Evolutionary conservation across 495 filamentous ascomycete genomes (phyloP), one percentile per base, ranked within the genome.

Genomic region (Massariosphaeria phaeospora): DNA sequence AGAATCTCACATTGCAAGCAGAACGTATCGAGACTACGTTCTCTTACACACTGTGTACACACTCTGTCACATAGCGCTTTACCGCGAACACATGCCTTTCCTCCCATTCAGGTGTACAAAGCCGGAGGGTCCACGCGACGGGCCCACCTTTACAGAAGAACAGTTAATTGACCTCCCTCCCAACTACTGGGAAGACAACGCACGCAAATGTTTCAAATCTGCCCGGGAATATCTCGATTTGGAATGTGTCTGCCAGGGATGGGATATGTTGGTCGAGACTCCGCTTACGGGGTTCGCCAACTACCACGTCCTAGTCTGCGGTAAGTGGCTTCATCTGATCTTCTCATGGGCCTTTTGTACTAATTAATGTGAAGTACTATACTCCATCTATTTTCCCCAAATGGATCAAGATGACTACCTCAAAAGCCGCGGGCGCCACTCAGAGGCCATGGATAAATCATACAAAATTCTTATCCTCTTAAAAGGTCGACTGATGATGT

Each of bases 51-150:
- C 86, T 55, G 80, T 88, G 4, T 84, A 85, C 59, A 83, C 84
- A 27, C 72, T 94, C 6, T 91, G 84, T 52, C 74, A 80, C 30
- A 88, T 95, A 48, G 82, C 88, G 64, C 75, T 94, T 20, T 85
- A 93, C 67, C 78, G 88, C 52, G 83, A 89, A 62, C 91, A 88
- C 63, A 76, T 94, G 24, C 87, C 88, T 0, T 93, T 91, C 65
- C 76, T 95, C 13, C 85, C 89, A 7, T 67, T 90, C 17, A 80
- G 80, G 2, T 88, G 84, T 69, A 66, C 70, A 20, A 79, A 78
- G 55, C 86, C 88, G 0, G 64, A 78, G 20, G 89, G 88, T 0
- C 88, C 89, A 0, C 67, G 89, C 15, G 88, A 91, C 61, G 76
- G 79, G 38, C 87, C 87, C 1, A 72, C 76, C 0, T 84, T 88